These are phyloP conservation scores for Endocarpon pusillum DNA, from an alignment of 495 filamentous ascomycete genomes.

Conservation along the genomic window DNA sequence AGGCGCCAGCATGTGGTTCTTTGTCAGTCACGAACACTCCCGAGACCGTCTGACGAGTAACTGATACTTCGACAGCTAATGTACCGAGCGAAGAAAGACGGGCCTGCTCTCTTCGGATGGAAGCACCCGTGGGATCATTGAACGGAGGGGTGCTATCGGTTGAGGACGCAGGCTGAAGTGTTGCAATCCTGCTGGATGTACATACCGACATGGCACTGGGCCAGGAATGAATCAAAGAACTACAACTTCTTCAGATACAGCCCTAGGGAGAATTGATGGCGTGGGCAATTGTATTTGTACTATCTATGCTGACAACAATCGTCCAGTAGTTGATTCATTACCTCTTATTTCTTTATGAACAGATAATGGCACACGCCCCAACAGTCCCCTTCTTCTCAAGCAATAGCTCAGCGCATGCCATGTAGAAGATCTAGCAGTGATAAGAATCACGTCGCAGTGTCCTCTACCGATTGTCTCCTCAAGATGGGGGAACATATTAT, in stretches of 20 bases:
- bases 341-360: conserved; percentile 31
- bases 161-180: not conserved
- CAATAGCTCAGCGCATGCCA: conserved; percentile 50
- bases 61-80: conserved; percentile 44
- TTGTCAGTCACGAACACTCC: conserved; percentile 38
- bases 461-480: conserved; percentile 40
- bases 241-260: no score
- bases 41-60: conserved; percentile 6
- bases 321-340: no score
- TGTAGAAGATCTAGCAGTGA: conserved; percentile 52
- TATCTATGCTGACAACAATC: no score
- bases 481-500: conserved; percentile 38
- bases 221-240: no score
- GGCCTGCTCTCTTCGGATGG: conserved; percentile 72
- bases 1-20: conserved; percentile 98
- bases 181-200: no score
- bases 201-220: no score
- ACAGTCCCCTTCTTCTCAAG: conserved; percentile 38
- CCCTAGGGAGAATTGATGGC: no score
- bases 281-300: no score
- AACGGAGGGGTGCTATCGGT: conserved; percentile 9
- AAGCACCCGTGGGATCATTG: conserved; percentile 99
- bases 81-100: conserved; percentile 92
- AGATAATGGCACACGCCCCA: conserved; percentile 48
- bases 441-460: conserved; percentile 40